phyloP scores from a whole-genome alignment of 208 protist species.

The Angomonas ambiguus region DNA sequence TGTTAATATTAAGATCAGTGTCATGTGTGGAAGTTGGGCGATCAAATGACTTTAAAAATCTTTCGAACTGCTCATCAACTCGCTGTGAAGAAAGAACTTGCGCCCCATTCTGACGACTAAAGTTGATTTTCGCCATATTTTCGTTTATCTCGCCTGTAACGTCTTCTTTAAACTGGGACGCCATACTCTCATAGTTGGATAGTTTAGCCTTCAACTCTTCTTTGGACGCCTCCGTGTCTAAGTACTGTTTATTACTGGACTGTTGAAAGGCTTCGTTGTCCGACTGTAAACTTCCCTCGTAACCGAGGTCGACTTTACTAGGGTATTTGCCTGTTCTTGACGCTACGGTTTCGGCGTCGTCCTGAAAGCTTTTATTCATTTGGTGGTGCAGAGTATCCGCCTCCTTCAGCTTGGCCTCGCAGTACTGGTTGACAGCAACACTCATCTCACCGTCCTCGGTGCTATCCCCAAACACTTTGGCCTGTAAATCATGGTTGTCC shows the following conservation, averaged over 20 bases:
- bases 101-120: constrained; percentile 55
- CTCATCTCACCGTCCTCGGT: constrained; percentile 34
- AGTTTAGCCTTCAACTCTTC: constrained; percentile 26
- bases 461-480: constrained; percentile 53
- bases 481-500: constrained; percentile 77
- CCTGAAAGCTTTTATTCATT: constrained; percentile 70
- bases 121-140: constrained; percentile 83
- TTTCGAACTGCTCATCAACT: constrained; percentile 86
- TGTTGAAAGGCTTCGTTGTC: constrained; percentile 46
- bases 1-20: constrained; percentile 58
- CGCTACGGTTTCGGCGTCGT: constrained; percentile 56
- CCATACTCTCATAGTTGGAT: constrained; percentile 17
- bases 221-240: constrained; percentile 36
- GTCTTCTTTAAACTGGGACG: constrained; percentile 14
- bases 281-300: constrained; percentile 64
- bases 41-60: constrained; percentile 81
- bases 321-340: constrained; percentile 48
- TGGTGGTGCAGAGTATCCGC: constrained; percentile 55
- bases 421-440: constrained; percentile 83
- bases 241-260: constrained; percentile 43
- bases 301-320: constrained; percentile 82
- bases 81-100: constrained; percentile 63
- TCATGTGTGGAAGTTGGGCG: constrained; percentile 15
- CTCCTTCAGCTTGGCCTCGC: constrained; percentile 69
- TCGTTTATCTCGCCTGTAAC: constrained; percentile 66